A percentile compares a stretch with the other conserved stretches of the same genome.
Conservation (phyloP, 208 protist genomes). For the Leishmania tarentolae region DNA sequence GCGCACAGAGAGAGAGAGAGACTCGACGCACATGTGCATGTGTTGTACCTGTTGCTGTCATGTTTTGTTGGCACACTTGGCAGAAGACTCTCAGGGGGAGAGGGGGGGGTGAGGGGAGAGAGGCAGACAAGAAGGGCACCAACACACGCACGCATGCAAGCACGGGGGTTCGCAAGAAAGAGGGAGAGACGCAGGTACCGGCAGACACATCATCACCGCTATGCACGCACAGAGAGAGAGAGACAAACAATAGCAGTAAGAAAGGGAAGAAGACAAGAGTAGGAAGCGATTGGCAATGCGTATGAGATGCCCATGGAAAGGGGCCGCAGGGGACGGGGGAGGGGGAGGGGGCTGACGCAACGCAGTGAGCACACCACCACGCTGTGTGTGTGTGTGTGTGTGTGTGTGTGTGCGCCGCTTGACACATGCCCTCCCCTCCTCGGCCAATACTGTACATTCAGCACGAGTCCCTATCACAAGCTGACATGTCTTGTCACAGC, state of each 20-base stretch:
- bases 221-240: background rate
- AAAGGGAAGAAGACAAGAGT: background rate
- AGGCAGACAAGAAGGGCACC: background rate
- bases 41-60: background rate
- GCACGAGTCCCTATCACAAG: background rate
- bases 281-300: too few species aligned
- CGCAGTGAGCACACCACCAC: background rate
- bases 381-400: background rate
- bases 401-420: background rate
- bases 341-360: background rate
- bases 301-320: background rate
- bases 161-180: background rate
- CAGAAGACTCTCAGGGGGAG: background rate
- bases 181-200: background rate
- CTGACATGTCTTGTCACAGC: background rate
- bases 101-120: background rate
- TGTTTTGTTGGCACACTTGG: background rate
- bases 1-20: background rate
- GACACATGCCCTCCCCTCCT: background rate
- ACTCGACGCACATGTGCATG: background rate
- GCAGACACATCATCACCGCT: background rate
- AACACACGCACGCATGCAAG: background rate
- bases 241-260: background rate
- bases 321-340: background rate
- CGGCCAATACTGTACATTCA: background rate